Evolutionary conservation across 192 early-diverging fungal species (phyloP).

Genomic region (Backusella australiensis): DNA sequence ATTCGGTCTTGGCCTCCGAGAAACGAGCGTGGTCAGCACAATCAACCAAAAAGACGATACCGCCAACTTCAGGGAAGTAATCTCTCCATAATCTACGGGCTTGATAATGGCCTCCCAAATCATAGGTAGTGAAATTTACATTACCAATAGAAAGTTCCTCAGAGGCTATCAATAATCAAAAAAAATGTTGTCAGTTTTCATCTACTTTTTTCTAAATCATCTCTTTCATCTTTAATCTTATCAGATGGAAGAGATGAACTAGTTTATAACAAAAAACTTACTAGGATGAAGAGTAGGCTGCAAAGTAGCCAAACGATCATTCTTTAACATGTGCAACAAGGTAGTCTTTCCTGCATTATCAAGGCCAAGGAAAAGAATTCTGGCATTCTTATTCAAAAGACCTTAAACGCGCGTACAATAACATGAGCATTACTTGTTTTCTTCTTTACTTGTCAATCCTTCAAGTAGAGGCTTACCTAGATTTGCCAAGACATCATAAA

Average conservation of each 20-base stretch:
- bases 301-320: constrained; percentile 91
- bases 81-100: constrained; percentile 98
- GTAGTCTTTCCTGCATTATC: constrained; percentile 96
- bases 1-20: constrained; percentile 88
- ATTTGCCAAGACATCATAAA: constrained; percentile 87
- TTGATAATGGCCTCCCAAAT: constrained; percentile 96
- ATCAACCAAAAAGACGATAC: constrained; percentile 98
- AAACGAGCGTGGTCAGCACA: constrained; percentile 84
- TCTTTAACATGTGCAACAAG: constrained; percentile 99
- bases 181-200: neutral
- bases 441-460: too few species aligned
- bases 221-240: neutral
- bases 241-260: neutral
- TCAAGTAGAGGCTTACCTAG: constrained; percentile 66
- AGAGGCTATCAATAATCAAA: constrained; percentile 57
- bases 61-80: constrained; percentile 98
- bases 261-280: constrained; percentile 41
- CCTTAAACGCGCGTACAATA: constrained; percentile 53
- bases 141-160: constrained; percentile 98
- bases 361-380: constrained; percentile 97
- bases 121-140: constrained; percentile 96
- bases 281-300: constrained; percentile 98
- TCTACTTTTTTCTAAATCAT: neutral
- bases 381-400: constrained; percentile 98
- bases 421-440: neutral